Base-by-base conservation (phyloP, 2,329 filamentous ascomycete species). In the Neopestalotiopsis sp. region DNA sequence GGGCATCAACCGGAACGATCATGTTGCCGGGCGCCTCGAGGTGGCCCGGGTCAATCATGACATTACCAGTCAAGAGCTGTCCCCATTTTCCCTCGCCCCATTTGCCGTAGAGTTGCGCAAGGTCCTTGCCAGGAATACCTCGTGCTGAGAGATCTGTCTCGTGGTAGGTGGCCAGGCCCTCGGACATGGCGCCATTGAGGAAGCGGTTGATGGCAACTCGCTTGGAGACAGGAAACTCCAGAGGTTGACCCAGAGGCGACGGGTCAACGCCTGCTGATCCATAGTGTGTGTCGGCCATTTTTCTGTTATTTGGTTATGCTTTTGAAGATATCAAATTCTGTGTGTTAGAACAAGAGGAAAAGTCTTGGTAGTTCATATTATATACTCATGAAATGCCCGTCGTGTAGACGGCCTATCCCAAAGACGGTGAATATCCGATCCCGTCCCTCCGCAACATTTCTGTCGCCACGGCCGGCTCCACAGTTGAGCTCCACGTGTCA, bases 151-250 rank as follows among this genome's bases (percentile, higher is more conserved):
- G 72, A 68, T 88, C 82, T 30, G 83, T 83, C 6, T 85, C 81
- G 69, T 87, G 83, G 88, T 88, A 92, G 4, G 85, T 88, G 0
- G 89, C 87, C 14, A 92, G 80, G 7, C 85, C 82, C 76, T 93
- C 91, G 1, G 87, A 88, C 90, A 92, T 92, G 57, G 91, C 87
- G 5, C 83, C 89, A 78, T 92, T 92, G 71, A 92, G 77, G 74
- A 92, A 89, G n/a, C 89, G 83, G 75, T 92, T 92, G 57, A 85
- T 85, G 1, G 89, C 89, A 1, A 84, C 86, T 68, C 81, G 84
- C 65, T 85, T 83, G 57, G 85, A 86, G 77, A 88, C 87, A 32
- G 79, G 77, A 70, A 86, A 87, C 20, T 79, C 76, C 61, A 89
- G 79, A 10, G 86, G 84, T 72, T 82, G 72, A 13, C 78, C 84